Evolutionary conservation across 2,329 filamentous ascomycete species (phyloP).

Genomic region (Diaporthe vexans): DNA sequence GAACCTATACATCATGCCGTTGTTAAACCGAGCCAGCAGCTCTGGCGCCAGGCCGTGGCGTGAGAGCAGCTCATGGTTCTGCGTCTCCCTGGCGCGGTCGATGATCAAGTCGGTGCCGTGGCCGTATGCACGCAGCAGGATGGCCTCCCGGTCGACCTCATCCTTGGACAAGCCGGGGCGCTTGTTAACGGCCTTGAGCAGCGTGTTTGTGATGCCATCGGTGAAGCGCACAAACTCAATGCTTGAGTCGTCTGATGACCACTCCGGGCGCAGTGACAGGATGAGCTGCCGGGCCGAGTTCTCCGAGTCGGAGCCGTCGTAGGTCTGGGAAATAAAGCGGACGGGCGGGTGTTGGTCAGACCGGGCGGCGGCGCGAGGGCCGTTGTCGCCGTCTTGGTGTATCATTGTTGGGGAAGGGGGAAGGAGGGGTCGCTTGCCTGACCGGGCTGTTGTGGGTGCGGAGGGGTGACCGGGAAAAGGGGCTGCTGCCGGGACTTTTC

Average conservation of each 20-base stretch:
- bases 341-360: constrained; percentile 54
- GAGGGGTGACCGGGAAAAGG: constrained; percentile 15
- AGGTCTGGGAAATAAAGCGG: constrained; percentile 80
- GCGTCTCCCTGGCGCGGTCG: constrained; percentile 87
- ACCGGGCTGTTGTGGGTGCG: constrained; percentile 24
- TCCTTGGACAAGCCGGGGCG: constrained; percentile 77
- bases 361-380: constrained; percentile 55
- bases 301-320: constrained; percentile 81
- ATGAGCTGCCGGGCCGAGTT: constrained; percentile 85
- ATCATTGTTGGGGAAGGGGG: constrained; percentile 26
- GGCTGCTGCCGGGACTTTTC: constrained; percentile 1
- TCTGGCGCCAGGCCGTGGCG: constrained; percentile 85
- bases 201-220: constrained; percentile 97
- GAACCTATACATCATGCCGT: constrained; percentile 95
- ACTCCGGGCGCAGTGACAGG: constrained; percentile 84
- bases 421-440: constrained; percentile 36
- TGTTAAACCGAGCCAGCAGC: constrained; percentile 91
- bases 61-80: constrained; percentile 89
- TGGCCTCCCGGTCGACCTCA: constrained; percentile 84
- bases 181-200: constrained; percentile 82
- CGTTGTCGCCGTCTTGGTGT: constrained; percentile 37
- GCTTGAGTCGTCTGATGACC: constrained; percentile 73
- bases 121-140: constrained; percentile 93
- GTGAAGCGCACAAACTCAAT: constrained; percentile 93
- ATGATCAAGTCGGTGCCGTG: constrained; percentile 95